These are phyloP conservation scores for Aspergillus novofumigatus DNA, from an alignment of 2,329 filamentous ascomycete genomes.

Conservation along the genomic window DNA sequence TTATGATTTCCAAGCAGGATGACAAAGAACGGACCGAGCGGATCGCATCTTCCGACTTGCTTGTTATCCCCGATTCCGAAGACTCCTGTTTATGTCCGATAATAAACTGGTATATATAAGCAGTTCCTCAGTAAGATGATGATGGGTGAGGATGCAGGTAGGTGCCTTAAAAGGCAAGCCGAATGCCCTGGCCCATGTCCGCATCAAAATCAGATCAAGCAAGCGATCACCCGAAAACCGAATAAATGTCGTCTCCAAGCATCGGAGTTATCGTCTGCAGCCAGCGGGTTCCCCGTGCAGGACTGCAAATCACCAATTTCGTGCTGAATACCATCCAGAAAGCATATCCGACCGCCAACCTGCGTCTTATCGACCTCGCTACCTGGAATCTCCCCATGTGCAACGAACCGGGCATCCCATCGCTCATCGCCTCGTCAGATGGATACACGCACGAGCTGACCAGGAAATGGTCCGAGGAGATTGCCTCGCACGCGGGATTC, in stretches of 20 bases:
- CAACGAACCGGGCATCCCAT: conserved; percentile 38
- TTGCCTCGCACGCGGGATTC: conserved; percentile 33
- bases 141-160: not conserved
- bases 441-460: conserved; percentile 36
- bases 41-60: too few species aligned
- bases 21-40: not conserved
- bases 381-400: conserved; percentile 33
- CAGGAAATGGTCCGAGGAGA: conserved; percentile 34
- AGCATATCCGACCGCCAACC: not conserved
- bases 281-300: conserved; percentile 27
- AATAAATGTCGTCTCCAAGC: not conserved
- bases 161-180: not conserved
- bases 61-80: not conserved
- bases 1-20: too few species aligned
- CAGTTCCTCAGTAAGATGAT: not conserved
- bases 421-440: conserved; percentile 24
- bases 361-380: conserved; percentile 8
- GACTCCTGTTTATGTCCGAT: not conserved
- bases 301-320: conserved; percentile 26
- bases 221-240: not conserved
- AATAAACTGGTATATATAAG: not conserved
- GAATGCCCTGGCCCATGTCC: too few species aligned
- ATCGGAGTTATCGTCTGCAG: conserved; percentile 29
- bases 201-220: not conserved
- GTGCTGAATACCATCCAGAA: conserved; percentile 17